phyloP scores from a whole-genome alignment of 805 yeast species.

The Ogataea parapolymorpha region DNA sequence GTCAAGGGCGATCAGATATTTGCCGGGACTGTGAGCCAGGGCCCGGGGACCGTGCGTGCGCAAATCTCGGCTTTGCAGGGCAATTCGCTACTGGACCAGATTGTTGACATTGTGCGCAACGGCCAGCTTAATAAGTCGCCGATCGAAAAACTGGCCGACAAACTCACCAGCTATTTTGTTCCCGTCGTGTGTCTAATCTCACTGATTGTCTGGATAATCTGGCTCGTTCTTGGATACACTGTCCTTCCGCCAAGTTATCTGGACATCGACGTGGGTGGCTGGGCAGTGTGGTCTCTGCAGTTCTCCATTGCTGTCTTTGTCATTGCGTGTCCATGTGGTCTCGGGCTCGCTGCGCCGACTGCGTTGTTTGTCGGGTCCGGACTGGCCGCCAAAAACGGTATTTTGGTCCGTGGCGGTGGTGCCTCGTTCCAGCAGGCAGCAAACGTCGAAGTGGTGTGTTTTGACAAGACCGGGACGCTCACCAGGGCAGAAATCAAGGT shows the following conservation, averaged over 20 bases:
- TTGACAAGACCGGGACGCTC: slow-evolving; percentile 77
- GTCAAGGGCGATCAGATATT: slow-evolving; percentile 61
- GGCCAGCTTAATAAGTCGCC: slow-evolving; percentile 75
- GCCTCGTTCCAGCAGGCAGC: slow-evolving; percentile 79
- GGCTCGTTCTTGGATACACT: slow-evolving; percentile 61
- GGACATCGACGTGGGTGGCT: slow-evolving; percentile 67
- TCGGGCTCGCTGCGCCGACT: slow-evolving; percentile 83
- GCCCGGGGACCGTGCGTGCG: slow-evolving; percentile 51
- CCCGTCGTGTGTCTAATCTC: slow-evolving; percentile 64
- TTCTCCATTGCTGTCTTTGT: slow-evolving; percentile 79
- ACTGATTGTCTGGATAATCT: slow-evolving; percentile 60
- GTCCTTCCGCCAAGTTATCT: slow-evolving; percentile 51
- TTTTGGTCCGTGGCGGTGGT: slow-evolving; percentile 78
- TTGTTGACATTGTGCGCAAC: slow-evolving; percentile 64
- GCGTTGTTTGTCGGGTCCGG: slow-evolving; percentile 80
- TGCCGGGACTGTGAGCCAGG: slow-evolving; percentile 69
- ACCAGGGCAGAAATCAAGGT: slow-evolving; percentile 59
- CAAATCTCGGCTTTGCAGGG: slow-evolving; percentile 57
- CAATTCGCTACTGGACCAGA: slow-evolving; percentile 65
- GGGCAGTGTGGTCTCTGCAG: slow-evolving; percentile 75
- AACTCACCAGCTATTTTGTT: slow-evolving; percentile 67
- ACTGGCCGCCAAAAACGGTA: slow-evolving; percentile 72
- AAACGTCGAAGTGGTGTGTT: slow-evolving; percentile 58
- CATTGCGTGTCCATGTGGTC: slow-evolving; percentile 83
- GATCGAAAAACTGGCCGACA: slow-evolving; percentile 66